phyloP scores from a whole-genome alignment of 2,329 filamentous ascomycete species.

The Xylaria polymorpha region DNA sequence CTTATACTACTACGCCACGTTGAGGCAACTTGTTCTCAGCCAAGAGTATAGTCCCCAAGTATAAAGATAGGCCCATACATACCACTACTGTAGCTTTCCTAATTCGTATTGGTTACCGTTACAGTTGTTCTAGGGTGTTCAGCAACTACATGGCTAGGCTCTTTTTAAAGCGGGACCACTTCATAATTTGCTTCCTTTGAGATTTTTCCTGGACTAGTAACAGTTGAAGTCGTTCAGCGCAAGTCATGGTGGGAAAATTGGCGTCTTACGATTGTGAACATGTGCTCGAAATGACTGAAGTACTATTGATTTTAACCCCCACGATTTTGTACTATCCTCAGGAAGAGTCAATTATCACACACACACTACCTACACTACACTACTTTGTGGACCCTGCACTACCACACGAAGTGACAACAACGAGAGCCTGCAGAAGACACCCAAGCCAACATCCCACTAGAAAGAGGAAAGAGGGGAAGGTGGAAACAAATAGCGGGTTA shows the following conservation, averaged over 20 bases:
- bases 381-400: background rate
- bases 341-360: background rate
- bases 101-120: constrained; percentile 8
- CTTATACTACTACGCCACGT: background rate
- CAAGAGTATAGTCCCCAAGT: constrained; percentile 3
- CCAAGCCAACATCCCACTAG: background rate
- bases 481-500: constrained; percentile 32
- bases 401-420: background rate
- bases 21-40: background rate
- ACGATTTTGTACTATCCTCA: background rate
- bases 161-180: background rate
- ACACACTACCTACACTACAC: too few species aligned
- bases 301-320: background rate
- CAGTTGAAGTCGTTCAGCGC: background rate
- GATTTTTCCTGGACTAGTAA: background rate
- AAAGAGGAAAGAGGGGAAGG: constrained; percentile 15
- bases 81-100: background rate
- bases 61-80: background rate
- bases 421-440: background rate
- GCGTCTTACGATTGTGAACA: background rate
- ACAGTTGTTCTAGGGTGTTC: background rate
- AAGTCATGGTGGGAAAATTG: background rate
- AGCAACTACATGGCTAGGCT: background rate
- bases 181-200: constrained; percentile 2
- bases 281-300: background rate